phyloP scores from a whole-genome alignment of 257 asterid genomes.

The Craterostigma plantagineum region DNA sequence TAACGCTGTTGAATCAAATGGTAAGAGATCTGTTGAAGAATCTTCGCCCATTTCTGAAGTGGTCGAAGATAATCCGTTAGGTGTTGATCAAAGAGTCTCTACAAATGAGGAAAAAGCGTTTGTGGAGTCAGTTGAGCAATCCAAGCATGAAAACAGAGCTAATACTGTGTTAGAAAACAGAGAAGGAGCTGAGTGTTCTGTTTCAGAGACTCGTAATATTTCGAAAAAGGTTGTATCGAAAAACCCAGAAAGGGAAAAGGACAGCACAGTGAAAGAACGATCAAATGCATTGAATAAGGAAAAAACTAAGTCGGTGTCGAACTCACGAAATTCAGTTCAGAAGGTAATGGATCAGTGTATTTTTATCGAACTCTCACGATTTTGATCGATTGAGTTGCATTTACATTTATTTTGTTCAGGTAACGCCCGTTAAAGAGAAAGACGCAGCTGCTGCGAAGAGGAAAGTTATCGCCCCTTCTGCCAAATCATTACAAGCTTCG shows the following conservation, averaged over 20 bases:
- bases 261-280: slow-evolving; percentile 12
- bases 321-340: slow-evolving; percentile 17
- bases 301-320: slow-evolving; percentile 11
- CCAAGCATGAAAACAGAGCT: slow-evolving; percentile 18
- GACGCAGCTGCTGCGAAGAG: slow-evolving; percentile 16
- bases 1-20: no score
- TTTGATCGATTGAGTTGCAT: slow-evolving; percentile 3
- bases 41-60: slow-evolving; percentile 8
- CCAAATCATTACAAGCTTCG: slow-evolving; percentile 24
- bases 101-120: slow-evolving; percentile 1
- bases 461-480: slow-evolving; percentile 28
- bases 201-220: slow-evolving; percentile 13
- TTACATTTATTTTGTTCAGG: slow-evolving; percentile 22
- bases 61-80: slow-evolving; percentile 9
- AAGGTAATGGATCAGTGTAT: slow-evolving; percentile 28
- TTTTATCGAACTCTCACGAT: not conserved
- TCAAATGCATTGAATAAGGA: slow-evolving; percentile 16
- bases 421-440: slow-evolving; percentile 31
- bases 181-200: slow-evolving; percentile 14
- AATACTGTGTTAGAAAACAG: slow-evolving; percentile 12
- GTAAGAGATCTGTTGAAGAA: no score
- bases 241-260: slow-evolving; percentile 18
- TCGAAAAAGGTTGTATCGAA: slow-evolving; percentile 9
- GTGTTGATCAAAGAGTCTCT: slow-evolving; percentile 7
- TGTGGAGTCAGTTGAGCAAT: slow-evolving; percentile 13